phyloP scores from a whole-genome alignment of 345 rosid species.

The Euphorbia pulcherrima region DNA sequence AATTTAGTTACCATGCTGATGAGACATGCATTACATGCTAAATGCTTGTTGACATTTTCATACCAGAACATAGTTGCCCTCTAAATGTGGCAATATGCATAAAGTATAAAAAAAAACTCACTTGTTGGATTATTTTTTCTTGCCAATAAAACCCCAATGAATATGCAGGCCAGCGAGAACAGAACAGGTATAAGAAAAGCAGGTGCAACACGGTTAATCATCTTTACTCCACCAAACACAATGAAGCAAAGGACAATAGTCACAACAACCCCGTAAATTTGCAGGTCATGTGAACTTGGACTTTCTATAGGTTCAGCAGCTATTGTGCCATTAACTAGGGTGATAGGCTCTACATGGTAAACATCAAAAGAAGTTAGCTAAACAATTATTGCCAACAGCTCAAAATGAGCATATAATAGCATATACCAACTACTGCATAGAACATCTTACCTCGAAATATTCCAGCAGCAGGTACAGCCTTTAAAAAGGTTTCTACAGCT shows the following conservation, averaged over 20 bases:
- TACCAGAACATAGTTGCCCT: not conserved
- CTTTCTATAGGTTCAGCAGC: constrained; percentile 51
- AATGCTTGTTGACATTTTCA: not conserved
- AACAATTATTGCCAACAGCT: not conserved
- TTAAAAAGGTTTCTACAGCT: constrained; percentile 96
- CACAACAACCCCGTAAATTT: constrained; percentile 89
- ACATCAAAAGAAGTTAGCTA: constrained; percentile 20
- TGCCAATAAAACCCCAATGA: constrained; percentile 65
- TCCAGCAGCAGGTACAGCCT: constrained; percentile 96
- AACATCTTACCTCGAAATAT: constrained; percentile 69
- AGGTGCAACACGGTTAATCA: constrained; percentile 98
- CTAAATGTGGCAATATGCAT: not conserved
- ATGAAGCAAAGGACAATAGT: constrained; percentile 85
- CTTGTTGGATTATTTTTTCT: constrained; percentile 67
- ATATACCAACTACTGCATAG: constrained; percentile 6
- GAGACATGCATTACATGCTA: not conserved
- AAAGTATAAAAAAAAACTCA: constrained; percentile 31
- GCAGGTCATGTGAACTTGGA: constrained; percentile 87
- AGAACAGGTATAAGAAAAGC: constrained; percentile 93
- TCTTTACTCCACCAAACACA: constrained; percentile 99
- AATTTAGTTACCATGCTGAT: not conserved
- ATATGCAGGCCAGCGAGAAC: constrained; percentile 85
- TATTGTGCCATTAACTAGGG: constrained; percentile 68
- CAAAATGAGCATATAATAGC: not conserved
- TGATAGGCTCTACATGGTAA: constrained; percentile 59